Evolutionary conservation across 768 basidiomycete species (phyloP), one percentile per base, ranked within the genome.

Genomic region (Leccinum boreale): DNA sequence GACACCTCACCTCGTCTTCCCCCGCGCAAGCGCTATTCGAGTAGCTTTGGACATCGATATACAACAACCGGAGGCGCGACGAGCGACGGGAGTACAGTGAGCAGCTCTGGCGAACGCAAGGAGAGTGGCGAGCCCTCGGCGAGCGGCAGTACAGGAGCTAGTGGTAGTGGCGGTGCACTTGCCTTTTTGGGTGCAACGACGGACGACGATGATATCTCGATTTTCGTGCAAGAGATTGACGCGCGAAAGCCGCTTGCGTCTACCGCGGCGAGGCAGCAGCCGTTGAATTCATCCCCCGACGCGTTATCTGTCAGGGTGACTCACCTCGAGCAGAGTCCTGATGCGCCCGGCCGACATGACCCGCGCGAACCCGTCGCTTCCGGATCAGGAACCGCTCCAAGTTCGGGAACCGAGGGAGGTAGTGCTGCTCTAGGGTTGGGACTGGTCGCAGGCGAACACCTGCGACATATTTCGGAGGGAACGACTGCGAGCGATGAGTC

Each of bases 161-260:
- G 60, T 2, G 53, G 67, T 26, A 56, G 61, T 4, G 44, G 61
- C 28, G 35, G 42, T 19, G 50, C 55, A 2, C 67, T 82, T 8
- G 79, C 79, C 5, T 81, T 76, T 65, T 68, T 84, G 55, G 77
- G 78, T 52, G 71, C 75, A 1, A 74, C 75, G 47, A 81, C 82
- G 6, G 87, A 91, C 60, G 87, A 91, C 62, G 89, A 90, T 62
- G 90, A 90, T 52, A 84, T 92, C 28, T 89, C 89, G 5, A 76
- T 80, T 12, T 92, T 91, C 63, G 86, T 92, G 44, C 85, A 87
- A 65, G 86, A 90, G 49, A 89, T 90, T 51, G 89, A 89, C 63
- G 74, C 81, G 24, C 79, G 87, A 24, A 85, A 84, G 65, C 89
- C 89, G 3, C 74, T 92, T 8, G 63, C 65, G 35, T 66, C 57